Evolutionary conservation across 192 early-diverging fungal species (phyloP), one percentile per base, ranked within the genome.

Genomic region (Rhizophagus sp.): DNA sequence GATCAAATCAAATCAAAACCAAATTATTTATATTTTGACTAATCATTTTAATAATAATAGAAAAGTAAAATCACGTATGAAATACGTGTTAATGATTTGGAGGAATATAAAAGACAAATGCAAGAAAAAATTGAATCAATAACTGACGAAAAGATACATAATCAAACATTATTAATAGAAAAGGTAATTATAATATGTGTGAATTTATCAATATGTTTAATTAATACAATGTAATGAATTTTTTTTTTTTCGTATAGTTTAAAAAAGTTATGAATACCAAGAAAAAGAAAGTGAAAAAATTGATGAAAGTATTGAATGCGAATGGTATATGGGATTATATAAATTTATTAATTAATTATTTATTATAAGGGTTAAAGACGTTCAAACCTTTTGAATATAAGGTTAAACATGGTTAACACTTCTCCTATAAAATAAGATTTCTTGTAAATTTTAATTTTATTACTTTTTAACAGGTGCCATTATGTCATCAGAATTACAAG

Each of bases 251-350:
- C 19, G 33, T 44, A 19, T n/a, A 70, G 68, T 70, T 70, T n/a
- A 70, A 70, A 41, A 34, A 41, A 70, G 19, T 70, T 41, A 6
- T 70, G 22, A 70, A 70, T 41, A 19, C 68, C 39, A 70, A 70
- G 39, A 70, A 70, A 41, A 70, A 70, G 68, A 70, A 70, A 70
- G 39, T 70, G 11, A 70, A 70, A 70, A 70, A 44, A 22, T 70
- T 70, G n/a, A 70, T 41, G 34, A 70, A 70, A 70, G 39, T 39
- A 25, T 41, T 70, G 11, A 70, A 70, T n/a, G n/a, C 39, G 1
- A 70, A 39, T 44, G 68, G 68, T 41, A 67, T 19, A 17, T 13
- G 2, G 39, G 6, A 6, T 5, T 41, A 36, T 36, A 2, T 36
- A 36, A 36, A 36, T 36, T 2, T 36, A 36, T 36, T 36, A 36